Evolutionary conservation across 176 grass and related monocot genomes (phyloP).

Genomic region (Poa pratensis): DNA sequence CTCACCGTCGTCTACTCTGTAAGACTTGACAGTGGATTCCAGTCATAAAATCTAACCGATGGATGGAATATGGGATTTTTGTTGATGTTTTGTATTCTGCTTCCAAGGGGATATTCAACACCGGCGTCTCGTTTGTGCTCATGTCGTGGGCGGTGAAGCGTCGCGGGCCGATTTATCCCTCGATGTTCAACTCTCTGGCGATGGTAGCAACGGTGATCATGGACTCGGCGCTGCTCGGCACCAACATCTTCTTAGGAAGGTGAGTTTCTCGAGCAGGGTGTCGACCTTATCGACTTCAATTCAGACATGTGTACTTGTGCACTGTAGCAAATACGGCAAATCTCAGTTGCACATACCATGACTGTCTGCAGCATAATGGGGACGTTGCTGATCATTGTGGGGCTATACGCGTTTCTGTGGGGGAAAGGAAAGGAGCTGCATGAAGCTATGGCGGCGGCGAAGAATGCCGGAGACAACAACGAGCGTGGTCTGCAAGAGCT

Average conservation of each 20-base stretch:
- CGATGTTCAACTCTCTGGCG: conserved; percentile 41
- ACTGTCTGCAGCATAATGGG: conserved; percentile 39
- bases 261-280: neutral
- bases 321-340: conserved; percentile 22
- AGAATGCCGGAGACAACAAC: neutral
- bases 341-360: neutral
- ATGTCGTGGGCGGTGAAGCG: conserved; percentile 26
- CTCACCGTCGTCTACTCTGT: conserved; percentile 50
- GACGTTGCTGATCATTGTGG: conserved; percentile 28
- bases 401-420: conserved; percentile 45
- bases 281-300: neutral
- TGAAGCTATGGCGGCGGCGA: neutral
- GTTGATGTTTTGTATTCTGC: neutral
- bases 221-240: conserved; percentile 27
- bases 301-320: neutral
- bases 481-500: neutral
- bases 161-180: conserved; percentile 42
- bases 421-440: conserved; percentile 44
- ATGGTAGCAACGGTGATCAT: conserved; percentile 26
- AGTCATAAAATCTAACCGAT: neutral
- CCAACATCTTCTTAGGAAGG: conserved; percentile 46
- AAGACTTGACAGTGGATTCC: neutral
- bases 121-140: conserved; percentile 22
- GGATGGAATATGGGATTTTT: neutral
- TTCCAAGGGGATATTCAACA: conserved; percentile 35